phyloP scores from a whole-genome alignment of 306 rosid genomes.

The Comarum palustre region DNA sequence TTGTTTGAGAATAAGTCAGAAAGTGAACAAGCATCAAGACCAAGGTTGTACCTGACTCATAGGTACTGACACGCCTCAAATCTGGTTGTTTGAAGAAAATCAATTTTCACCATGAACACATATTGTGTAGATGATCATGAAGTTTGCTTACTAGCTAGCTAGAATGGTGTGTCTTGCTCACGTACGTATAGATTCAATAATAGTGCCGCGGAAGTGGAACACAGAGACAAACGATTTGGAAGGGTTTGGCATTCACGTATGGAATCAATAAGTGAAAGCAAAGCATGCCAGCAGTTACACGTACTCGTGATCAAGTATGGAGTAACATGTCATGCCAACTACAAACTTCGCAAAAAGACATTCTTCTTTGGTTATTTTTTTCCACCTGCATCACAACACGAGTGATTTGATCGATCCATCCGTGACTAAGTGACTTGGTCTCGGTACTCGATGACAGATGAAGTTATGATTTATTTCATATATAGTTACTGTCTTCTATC shows the following conservation, averaged over 20 bases:
- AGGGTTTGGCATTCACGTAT: background rate
- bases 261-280: background rate
- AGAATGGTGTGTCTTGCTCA: background rate
- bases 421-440: background rate
- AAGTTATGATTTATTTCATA: background rate
- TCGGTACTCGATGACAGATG: background rate
- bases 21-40: too few species aligned
- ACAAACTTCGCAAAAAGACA: background rate
- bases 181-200: background rate
- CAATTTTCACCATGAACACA: too few species aligned
- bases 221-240: background rate
- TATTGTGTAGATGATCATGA: too few species aligned
- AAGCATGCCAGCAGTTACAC: constrained; percentile 1
- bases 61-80: too few species aligned
- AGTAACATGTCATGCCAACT: constrained; percentile 7
- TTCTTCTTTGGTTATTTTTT: background rate
- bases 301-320: constrained; percentile 2
- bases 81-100: too few species aligned
- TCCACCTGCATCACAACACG: background rate
- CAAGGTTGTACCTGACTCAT: too few species aligned
- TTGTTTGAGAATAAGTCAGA: too few species aligned
- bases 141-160: too few species aligned
- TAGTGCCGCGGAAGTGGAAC: background rate
- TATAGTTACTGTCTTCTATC: background rate
- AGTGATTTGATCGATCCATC: background rate